Evolutionary conservation across 2,329 filamentous ascomycete species (phyloP).

Genomic region (Diplodia seriata): DNA sequence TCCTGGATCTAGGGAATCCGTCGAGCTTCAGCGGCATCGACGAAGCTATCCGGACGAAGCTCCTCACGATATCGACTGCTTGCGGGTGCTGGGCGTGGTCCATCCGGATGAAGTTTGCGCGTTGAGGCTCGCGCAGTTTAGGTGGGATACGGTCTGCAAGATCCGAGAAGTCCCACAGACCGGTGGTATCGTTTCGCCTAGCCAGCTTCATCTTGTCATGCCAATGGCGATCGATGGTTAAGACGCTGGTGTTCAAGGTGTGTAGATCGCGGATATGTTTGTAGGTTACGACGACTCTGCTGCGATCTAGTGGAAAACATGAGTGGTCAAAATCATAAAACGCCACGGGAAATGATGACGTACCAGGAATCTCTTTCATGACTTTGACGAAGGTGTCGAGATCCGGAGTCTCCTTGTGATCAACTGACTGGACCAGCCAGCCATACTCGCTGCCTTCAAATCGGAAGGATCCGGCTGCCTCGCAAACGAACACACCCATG

Average conservation of each 20-base stretch:
- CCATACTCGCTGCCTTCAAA: conserved; percentile 90
- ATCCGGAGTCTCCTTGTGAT: conserved; percentile 89
- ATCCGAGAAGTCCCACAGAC: conserved; percentile 93
- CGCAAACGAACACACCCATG: conserved; percentile 87
- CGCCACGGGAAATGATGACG: background rate
- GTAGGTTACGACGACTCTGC: conserved; percentile 91
- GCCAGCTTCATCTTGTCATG: conserved; percentile 92
- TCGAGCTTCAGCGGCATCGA: conserved; percentile 96
- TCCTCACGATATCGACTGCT: conserved; percentile 91
- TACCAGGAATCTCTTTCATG: conserved; percentile 77
- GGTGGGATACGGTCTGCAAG: conserved; percentile 82
- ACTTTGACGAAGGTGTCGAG: conserved; percentile 89
- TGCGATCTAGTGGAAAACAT: conserved; percentile 57
- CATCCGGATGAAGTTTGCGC: conserved; percentile 89
- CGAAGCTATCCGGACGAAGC: conserved; percentile 92
- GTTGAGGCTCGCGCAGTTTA: conserved; percentile 72
- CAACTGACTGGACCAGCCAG: conserved; percentile 91
- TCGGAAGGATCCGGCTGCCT: conserved; percentile 92
- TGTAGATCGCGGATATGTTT: conserved; percentile 95
- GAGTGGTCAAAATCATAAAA: background rate
- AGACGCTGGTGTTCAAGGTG: conserved; percentile 89
- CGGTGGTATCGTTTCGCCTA: conserved; percentile 85
- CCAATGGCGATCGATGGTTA: conserved; percentile 96
- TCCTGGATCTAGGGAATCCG: conserved; percentile 93
- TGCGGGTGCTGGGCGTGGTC: conserved; percentile 86